Evolutionary conservation across 768 basidiomycete species (phyloP).

Genomic region (Xerocomellus intermedius): DNA sequence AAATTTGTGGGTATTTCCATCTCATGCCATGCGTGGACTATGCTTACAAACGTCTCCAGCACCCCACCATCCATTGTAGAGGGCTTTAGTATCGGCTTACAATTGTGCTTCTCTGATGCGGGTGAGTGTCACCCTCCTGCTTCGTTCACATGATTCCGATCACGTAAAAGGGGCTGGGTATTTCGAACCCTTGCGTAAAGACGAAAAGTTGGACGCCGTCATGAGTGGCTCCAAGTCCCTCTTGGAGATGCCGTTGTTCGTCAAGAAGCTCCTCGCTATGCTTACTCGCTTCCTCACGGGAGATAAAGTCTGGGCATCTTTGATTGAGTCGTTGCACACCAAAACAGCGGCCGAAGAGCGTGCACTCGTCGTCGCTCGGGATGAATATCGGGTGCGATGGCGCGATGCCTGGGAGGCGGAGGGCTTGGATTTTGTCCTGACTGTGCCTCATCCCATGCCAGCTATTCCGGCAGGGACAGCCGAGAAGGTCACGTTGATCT

Average conservation of each 20-base stretch:
- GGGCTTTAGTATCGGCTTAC: constrained; percentile 52
- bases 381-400: constrained; percentile 26
- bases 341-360: constrained; percentile 32
- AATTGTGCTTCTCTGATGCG: constrained; percentile 56
- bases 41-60: constrained; percentile 19
- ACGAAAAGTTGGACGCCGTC: constrained; percentile 35
- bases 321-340: constrained; percentile 35
- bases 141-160: neutral
- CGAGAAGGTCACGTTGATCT: constrained; percentile 34
- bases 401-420: constrained; percentile 40
- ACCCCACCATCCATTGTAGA: constrained; percentile 48
- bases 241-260: constrained; percentile 28
- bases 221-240: constrained; percentile 25
- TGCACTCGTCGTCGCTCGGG: constrained; percentile 26
- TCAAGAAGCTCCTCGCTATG: constrained; percentile 46
- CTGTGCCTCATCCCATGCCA: constrained; percentile 38
- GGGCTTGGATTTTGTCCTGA: constrained; percentile 42
- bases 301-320: constrained; percentile 30
- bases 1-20: constrained; percentile 34
- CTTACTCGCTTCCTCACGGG: constrained; percentile 31
- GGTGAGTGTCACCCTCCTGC: constrained; percentile 31
- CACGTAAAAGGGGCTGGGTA: constrained; percentile 42
- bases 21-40: neutral
- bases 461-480: constrained; percentile 39
- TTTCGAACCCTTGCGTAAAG: constrained; percentile 34